A percentile compares a stretch with the other conserved stretches of the same genome.
These are phyloP conservation scores for Nicotiana noctiflora DNA, from an alignment of 257 asterid species.

Conservation along the genomic window DNA sequence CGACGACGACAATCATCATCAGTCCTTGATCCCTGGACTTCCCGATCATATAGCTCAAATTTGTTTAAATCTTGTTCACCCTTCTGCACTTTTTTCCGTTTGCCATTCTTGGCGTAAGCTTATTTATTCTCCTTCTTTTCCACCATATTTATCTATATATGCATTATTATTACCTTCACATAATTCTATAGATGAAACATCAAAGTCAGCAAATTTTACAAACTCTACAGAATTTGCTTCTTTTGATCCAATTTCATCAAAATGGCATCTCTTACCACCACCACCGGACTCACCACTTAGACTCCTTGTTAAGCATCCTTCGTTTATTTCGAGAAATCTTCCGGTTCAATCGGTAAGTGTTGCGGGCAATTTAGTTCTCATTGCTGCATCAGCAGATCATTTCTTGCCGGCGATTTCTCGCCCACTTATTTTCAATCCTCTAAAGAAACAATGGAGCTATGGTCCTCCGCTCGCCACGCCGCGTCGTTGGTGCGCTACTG, in stretches of 20 bases:
- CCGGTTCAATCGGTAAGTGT: constrained; percentile 61
- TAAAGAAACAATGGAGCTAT: constrained; percentile 26
- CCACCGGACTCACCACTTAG: constrained; percentile 38
- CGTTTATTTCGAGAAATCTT: constrained; percentile 66
- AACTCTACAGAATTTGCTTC: constrained; percentile 30
- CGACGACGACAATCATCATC: constrained; percentile 9
- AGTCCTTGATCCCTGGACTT: constrained; percentile 53
- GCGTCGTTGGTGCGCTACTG: constrained; percentile 84
- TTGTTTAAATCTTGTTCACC: constrained; percentile 51
- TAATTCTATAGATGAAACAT: not conserved
- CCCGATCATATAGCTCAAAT: constrained; percentile 62
- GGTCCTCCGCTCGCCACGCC: constrained; percentile 57
- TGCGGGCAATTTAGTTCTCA: constrained; percentile 44
- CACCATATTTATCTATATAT: constrained; percentile 64
- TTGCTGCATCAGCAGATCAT: constrained; percentile 64
- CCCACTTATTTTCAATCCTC: constrained; percentile 55
- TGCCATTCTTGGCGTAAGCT: constrained; percentile 77
- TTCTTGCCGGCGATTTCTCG: constrained; percentile 61
- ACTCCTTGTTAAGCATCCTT: constrained; percentile 61
- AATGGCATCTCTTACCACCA: constrained; percentile 51
- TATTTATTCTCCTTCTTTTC: constrained; percentile 62
- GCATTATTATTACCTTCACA: constrained; percentile 30
- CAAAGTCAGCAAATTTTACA: not conserved
- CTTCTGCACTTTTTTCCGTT: constrained; percentile 47
- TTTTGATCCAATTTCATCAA: constrained; percentile 63